Base-by-base conservation (phyloP, 306 rosid species). In the Trichosanthes cucumerina region DNA sequence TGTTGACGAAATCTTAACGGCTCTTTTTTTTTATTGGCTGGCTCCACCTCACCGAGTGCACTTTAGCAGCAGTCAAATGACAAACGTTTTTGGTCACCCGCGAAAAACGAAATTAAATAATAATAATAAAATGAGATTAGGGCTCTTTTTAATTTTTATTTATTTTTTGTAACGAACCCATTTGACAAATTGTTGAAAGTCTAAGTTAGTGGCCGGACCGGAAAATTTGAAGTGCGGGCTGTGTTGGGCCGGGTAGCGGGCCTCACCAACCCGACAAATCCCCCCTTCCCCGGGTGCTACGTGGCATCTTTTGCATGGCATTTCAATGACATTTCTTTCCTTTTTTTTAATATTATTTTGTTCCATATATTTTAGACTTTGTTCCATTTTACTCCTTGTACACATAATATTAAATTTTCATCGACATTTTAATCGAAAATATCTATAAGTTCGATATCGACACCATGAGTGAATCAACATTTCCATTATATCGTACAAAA, bases 281-380 rank as follows among this genome's bases (percentile, higher is more conserved):
- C 89, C 91, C 81, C 81, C 78, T 80, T 59, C 60, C 81, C 81
- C 74, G 90, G 96, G 47, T 26, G 81, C 85, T 57, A 82, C 71
- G 78, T 74, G 82, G 80, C 72, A 76, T 74, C 7, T 54, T 80
- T 63, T 86, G 86, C 64, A 68, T 65, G 81, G 80, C 52, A 69
- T 84, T 74, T 79, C 41, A 78, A 70, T 65, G 59, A 74, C 84
- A 80, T 58, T 79, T 84, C 28, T 1, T 60, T 1, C 21, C 28
- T 64, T 39, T 65, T 63, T 36, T n/a, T n/a, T n/a, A n/a, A n/a
- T n/a, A n/a, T n/a, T n/a, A n/a, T n/a, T n/a, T n/a, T n/a, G n/a
- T n/a, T n/a, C n/a, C n/a, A n/a, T n/a, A n/a, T n/a, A n/a, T n/a
- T n/a, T n/a, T n/a, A n/a, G n/a, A n/a, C n/a, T n/a, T n/a, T n/a